Conservation (phyloP, 2,329 filamentous ascomycete genomes). For the Sporothrix euskadiensis region DNA sequence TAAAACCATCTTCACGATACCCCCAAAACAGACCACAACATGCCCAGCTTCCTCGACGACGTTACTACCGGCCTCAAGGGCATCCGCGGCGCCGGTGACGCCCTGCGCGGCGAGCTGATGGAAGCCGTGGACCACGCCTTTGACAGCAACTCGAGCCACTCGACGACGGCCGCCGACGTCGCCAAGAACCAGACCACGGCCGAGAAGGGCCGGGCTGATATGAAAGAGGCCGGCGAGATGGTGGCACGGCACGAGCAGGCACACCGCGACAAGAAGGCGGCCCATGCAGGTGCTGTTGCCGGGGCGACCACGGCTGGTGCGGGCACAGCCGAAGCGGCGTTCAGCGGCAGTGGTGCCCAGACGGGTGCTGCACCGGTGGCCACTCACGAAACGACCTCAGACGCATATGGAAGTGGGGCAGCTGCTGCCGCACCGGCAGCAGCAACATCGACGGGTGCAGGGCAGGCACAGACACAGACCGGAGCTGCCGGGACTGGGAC, state of each 20-base stretch:
- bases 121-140: neutral
- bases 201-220: neutral
- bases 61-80: conserved; percentile 10
- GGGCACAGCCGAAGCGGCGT: neutral
- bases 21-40: neutral
- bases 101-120: conserved; percentile 15
- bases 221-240: neutral
- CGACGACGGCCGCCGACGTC: neutral
- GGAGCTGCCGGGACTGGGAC: neutral
- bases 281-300: neutral
- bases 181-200: neutral
- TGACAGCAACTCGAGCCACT: conserved; percentile 5
- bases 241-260: neutral
- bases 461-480: neutral
- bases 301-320: neutral
- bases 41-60: conserved; percentile 4
- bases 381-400: neutral
- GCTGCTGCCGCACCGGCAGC: neutral
- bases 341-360: neutral
- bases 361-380: conserved; percentile 11
- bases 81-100: conserved; percentile 11
- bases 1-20: neutral
- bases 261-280: conserved; percentile 2
- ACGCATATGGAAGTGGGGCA: neutral
- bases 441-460: neutral